Percentiles rank a stretch among this genome's conserved stretches.
phyloP scores from a whole-genome alignment of 2,329 filamentous ascomycete genomes.

The Metarhizium sp. region DNA sequence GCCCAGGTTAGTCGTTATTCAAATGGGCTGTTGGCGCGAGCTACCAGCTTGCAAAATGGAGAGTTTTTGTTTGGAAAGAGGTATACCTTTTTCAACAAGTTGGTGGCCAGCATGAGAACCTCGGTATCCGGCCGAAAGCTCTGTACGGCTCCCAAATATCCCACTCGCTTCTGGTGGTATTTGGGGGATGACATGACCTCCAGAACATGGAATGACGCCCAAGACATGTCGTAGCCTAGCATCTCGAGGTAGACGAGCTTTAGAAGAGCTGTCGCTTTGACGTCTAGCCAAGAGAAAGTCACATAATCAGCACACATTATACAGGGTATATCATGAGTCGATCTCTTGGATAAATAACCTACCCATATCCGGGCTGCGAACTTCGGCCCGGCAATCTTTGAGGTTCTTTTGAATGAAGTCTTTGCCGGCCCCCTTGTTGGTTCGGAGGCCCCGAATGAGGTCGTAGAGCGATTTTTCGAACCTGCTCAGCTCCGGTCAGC shows the following conservation, averaged over 20 bases:
- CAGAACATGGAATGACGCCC: slow-evolving; percentile 95
- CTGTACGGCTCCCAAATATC: slow-evolving; percentile 90
- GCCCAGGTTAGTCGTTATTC: background rate
- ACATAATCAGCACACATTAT: slow-evolving; percentile 2
- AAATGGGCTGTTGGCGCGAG: background rate
- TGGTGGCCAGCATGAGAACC: slow-evolving; percentile 94
- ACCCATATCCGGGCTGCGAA: slow-evolving; percentile 90
- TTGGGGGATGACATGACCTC: slow-evolving; percentile 98
- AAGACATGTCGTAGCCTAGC: slow-evolving; percentile 99
- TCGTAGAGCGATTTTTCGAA: slow-evolving; percentile 99
- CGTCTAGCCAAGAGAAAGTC: slow-evolving; percentile 44
- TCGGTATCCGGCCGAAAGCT: slow-evolving; percentile 94
- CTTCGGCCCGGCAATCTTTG: slow-evolving; percentile 91
- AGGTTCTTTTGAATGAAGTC: slow-evolving; percentile 90
- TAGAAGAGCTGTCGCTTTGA: slow-evolving; percentile 90
- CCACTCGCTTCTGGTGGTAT: slow-evolving; percentile 89
- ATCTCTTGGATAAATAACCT: slow-evolving; percentile 20
- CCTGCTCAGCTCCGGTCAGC: slow-evolving; percentile 39
- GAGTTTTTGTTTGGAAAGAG: background rate
- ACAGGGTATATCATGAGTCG: background rate
- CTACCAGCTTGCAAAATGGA: too few relatives aligned
- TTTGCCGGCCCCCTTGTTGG: slow-evolving; percentile 90
- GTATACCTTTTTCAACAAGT: slow-evolving; percentile 80
- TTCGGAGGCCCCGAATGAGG: slow-evolving; percentile 91
- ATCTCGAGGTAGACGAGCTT: slow-evolving; percentile 98